phyloP scores from a whole-genome alignment of 2,329 filamentous ascomycete species.

The Pseudocercospora vitis region DNA sequence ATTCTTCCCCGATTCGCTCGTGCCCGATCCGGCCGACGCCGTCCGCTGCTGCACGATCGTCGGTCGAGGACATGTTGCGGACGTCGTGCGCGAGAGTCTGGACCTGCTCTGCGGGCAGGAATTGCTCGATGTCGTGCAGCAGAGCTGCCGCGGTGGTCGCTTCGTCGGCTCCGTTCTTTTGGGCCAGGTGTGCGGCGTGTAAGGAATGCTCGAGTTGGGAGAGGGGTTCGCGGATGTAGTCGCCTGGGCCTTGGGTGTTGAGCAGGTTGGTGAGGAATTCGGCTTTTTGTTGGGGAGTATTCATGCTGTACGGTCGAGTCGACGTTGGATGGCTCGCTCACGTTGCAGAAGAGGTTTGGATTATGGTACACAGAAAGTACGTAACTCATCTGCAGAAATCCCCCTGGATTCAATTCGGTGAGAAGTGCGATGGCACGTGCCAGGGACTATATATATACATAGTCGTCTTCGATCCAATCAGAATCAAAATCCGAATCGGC shows the following conservation, averaged over 20 bases:
- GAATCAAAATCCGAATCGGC: no score
- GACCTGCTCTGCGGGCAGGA: constrained; percentile 35
- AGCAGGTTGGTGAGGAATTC: constrained; percentile 19
- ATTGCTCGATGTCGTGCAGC: constrained; percentile 47
- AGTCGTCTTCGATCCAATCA: background rate
- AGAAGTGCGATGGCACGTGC: background rate
- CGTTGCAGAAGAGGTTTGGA: no score
- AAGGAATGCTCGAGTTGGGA: constrained; percentile 35
- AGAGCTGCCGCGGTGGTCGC: constrained; percentile 42
- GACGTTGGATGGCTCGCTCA: no score
- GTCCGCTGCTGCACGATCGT: background rate
- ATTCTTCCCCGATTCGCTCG: constrained; percentile 42
- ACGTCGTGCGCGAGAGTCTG: constrained; percentile 29
- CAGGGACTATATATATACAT: background rate
- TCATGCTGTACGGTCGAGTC: constrained; percentile 9
- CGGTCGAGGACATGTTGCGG: constrained; percentile 15
- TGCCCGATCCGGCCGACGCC: constrained; percentile 42
- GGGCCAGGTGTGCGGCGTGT: constrained; percentile 34
- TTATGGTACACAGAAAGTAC: no score
- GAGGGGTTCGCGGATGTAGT: constrained; percentile 37
- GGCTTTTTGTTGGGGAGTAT: constrained; percentile 14
- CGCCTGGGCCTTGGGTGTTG: constrained; percentile 24
- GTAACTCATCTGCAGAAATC: no score
- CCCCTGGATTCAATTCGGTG: background rate
- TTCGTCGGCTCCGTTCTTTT: constrained; percentile 22